A percentile compares a stretch with the other conserved stretches of the same genome.
These are phyloP conservation scores for Fusarium sp. DNA, from an alignment of 2,329 filamentous ascomycete species.

Conservation along the genomic window DNA sequence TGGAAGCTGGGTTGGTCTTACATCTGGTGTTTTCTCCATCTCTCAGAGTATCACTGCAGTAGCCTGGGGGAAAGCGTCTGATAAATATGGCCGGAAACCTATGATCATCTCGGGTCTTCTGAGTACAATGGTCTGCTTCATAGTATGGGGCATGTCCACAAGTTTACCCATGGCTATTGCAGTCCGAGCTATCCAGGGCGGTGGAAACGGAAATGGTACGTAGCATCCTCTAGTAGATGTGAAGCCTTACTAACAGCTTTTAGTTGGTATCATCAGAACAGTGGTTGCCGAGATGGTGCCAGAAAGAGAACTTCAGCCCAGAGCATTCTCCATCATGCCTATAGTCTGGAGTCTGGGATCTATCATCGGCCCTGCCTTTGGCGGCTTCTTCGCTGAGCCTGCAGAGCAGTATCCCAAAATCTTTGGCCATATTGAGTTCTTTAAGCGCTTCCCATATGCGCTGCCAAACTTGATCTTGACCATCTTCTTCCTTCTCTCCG, in stretches of 20 bases:
- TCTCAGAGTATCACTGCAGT: conserved; percentile 79
- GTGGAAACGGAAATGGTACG: conserved; percentile 85
- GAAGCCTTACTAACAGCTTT: neutral
- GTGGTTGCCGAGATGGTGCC: conserved; percentile 95
- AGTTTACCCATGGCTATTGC: conserved; percentile 83
- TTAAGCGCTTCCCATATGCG: conserved; percentile 83
- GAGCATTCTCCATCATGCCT: conserved; percentile 94
- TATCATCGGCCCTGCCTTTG: conserved; percentile 89
- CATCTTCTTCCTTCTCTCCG: conserved; percentile 81
- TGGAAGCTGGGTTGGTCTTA: conserved; percentile 83
- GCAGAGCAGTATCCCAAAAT: conserved; percentile 77
- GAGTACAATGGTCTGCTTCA: conserved; percentile 83
- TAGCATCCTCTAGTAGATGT: neutral
- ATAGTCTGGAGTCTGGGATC: conserved; percentile 88
- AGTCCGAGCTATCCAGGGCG: conserved; percentile 82
- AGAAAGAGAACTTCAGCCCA: conserved; percentile 85
- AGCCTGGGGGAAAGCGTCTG: conserved; percentile 81
- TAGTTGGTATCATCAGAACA: conserved; percentile 89
- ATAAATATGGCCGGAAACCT: conserved; percentile 84
- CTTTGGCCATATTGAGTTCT: conserved; percentile 75
- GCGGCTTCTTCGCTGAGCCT: conserved; percentile 87
- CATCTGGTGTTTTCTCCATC: conserved; percentile 78
- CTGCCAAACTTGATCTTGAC: conserved; percentile 86
- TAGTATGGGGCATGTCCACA: conserved; percentile 87
- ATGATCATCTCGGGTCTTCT: conserved; percentile 79